Evolutionary conservation across 2,329 filamentous ascomycete species (phyloP), one percentile per base, ranked within the genome.

Genomic region (Lizonia empirigonia): DNA sequence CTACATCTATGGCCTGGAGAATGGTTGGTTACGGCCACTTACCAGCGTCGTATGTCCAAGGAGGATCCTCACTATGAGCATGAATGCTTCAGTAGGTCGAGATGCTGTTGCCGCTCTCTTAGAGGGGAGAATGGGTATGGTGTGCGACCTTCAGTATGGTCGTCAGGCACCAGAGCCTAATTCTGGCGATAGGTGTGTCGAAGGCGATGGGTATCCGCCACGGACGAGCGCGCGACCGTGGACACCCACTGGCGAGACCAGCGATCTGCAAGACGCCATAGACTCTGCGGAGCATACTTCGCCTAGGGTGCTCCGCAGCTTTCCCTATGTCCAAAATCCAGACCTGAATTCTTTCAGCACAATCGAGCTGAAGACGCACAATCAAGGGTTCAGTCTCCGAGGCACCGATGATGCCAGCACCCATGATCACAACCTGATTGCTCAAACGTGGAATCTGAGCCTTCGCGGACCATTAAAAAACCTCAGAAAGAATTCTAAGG

Each of bases 61-160:
- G 13, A 74, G 78, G 35, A 80, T 87, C 2, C 65, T 88, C 5
- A 78, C 80, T 3, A 82, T 84, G 59, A 83, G 82, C 55, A 85
- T 88, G 78, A 84, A 88, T 64, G 83, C 82, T 0, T 85, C 80
- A 4, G 78, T 76, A 2, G 74, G 80, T 7, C 76, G 78, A 34
- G 77, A 82, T 58, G 77, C 82, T 6, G 74, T 87, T 42, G 85
- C 84, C 13, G 78, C 82, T 23, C 72, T 88, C 7, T 74, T 88
- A 37, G 78, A 83, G 54, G 83, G 82, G 6, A 79, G 85, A 2
- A 76, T 83, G 64, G 85, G 84, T 4, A 77, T 87, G 64, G 77
- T 88, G 1, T 86, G 80, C 59, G 82, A 87, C 38, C 60, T 72
- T 13, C 58, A 45, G 10, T 60, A 56, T 18, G 56, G 56, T 23